phyloP scores from a whole-genome alignment of 257 asterid genomes.

The Anisodus tanguticus region DNA sequence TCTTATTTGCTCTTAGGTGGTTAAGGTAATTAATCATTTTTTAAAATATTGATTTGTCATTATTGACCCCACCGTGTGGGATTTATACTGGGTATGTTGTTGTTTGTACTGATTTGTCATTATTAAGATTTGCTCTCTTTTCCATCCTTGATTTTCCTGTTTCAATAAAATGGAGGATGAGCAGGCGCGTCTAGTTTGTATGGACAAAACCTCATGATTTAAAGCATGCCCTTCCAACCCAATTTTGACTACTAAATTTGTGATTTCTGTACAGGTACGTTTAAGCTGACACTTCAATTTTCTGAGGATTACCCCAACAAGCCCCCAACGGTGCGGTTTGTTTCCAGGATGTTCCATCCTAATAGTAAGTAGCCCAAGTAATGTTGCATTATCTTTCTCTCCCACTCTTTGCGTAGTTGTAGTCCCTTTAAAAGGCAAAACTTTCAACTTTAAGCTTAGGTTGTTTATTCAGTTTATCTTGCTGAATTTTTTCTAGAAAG shows the following conservation, averaged over 20 bases:
- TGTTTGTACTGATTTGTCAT: background rate
- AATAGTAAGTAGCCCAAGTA: slow-evolving; percentile 67
- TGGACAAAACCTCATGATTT: background rate
- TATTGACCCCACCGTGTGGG: no score
- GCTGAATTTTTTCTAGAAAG: background rate
- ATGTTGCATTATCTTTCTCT: background rate
- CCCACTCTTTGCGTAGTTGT: background rate
- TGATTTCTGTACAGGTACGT: slow-evolving; percentile 62
- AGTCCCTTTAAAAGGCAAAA: background rate
- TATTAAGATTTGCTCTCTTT: slow-evolving; percentile 13
- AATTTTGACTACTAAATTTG: background rate
- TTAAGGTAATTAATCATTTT: background rate
- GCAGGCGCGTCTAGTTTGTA: background rate
- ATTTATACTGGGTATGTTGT: no score
- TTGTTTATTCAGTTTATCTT: background rate
- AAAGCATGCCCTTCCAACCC: background rate
- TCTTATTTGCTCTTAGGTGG: background rate
- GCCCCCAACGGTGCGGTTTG: slow-evolving; percentile 91
- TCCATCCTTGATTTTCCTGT: background rate
- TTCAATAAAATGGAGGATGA: background rate
- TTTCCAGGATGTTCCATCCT: slow-evolving; percentile 97
- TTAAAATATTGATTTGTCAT: background rate
- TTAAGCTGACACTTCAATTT: slow-evolving; percentile 88
- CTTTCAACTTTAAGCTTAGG: slow-evolving; percentile 9
- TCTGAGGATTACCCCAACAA: slow-evolving; percentile 92